These are phyloP conservation scores for Fragaria iinumae DNA, from an alignment of 306 rosid species.

Conservation along the genomic window DNA sequence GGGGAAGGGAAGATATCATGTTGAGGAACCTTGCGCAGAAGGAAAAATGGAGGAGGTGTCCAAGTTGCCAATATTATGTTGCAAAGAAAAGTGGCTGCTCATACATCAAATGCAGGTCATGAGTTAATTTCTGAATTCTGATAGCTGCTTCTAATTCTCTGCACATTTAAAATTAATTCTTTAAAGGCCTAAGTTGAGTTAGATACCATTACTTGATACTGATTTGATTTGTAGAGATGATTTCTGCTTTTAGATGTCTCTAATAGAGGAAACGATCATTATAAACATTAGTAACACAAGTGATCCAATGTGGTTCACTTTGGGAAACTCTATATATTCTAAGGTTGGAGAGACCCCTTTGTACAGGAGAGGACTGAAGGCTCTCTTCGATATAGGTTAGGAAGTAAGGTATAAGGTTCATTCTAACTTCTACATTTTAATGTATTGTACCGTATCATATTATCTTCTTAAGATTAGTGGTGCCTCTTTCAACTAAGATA, in stretches of 20 bases:
- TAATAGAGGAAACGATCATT: not conserved
- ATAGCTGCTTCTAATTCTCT: not conserved
- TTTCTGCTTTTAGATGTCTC: not conserved
- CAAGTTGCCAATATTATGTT: slow-evolving; percentile 39
- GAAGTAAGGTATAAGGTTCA: not conserved
- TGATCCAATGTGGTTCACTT: not conserved
- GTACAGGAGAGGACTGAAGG: not conserved
- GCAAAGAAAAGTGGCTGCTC: slow-evolving; percentile 45
- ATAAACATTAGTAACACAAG: not conserved
- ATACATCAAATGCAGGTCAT: slow-evolving; percentile 53
- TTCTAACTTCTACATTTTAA: not conserved
- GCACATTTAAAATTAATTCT: not conserved
- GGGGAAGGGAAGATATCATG: slow-evolving; percentile 30
- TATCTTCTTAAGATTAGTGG: not conserved
- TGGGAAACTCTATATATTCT: not conserved
- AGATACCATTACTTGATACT: not conserved
- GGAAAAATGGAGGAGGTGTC: slow-evolving; percentile 54
- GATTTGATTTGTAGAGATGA: not conserved
- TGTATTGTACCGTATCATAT: not conserved
- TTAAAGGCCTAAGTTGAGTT: not conserved
- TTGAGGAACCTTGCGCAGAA: slow-evolving; percentile 30
- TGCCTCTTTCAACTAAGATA: not conserved
- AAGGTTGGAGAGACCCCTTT: not conserved
- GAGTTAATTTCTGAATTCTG: not conserved
- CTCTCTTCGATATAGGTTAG: not conserved